Evolutionary conservation across 208 protist genomes (phyloP).

Genomic region (Leishmania aethiopica): DNA sequence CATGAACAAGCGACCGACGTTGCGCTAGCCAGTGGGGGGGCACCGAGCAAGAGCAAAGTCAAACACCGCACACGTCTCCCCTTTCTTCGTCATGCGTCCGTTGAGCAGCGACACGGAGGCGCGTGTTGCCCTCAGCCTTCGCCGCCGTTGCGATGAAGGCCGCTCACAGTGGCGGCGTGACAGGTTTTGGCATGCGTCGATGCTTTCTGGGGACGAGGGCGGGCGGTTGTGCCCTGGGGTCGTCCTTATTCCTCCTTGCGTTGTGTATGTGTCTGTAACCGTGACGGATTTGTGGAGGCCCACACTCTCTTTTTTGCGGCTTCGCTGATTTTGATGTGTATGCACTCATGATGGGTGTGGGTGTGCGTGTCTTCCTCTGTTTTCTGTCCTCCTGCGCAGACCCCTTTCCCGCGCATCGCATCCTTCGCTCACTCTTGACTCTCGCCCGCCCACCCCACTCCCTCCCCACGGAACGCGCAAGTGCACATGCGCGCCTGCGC

Average conservation of each 20-base stretch:
- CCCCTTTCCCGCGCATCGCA: too few species aligned
- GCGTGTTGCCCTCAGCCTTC: too few species aligned
- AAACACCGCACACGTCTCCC: background rate
- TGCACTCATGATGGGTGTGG: background rate
- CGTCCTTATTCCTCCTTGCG: background rate
- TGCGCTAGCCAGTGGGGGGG: background rate
- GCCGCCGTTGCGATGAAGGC: too few species aligned
- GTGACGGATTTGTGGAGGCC: background rate
- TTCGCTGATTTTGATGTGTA: too few species aligned
- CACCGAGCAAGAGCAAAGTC: background rate
- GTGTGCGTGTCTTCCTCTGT: background rate
- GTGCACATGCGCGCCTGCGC: background rate
- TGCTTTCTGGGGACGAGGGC: background rate
- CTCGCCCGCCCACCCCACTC: too few species aligned
- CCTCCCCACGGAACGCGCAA: background rate
- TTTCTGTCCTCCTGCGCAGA: background rate
- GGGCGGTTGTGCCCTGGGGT: background rate
- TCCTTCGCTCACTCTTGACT: background rate
- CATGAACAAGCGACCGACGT: conserved; percentile 9
- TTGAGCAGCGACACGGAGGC: background rate
- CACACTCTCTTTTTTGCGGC: background rate
- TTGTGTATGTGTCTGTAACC: background rate
- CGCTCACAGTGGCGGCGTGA: too few species aligned
- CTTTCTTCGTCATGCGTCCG: background rate
- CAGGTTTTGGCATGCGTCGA: background rate